A percentile compares a stretch with the other conserved stretches of the same genome.
These are phyloP conservation scores for Anisodus tanguticus DNA, from an alignment of 257 asterid genomes.

Conservation along the genomic window DNA sequence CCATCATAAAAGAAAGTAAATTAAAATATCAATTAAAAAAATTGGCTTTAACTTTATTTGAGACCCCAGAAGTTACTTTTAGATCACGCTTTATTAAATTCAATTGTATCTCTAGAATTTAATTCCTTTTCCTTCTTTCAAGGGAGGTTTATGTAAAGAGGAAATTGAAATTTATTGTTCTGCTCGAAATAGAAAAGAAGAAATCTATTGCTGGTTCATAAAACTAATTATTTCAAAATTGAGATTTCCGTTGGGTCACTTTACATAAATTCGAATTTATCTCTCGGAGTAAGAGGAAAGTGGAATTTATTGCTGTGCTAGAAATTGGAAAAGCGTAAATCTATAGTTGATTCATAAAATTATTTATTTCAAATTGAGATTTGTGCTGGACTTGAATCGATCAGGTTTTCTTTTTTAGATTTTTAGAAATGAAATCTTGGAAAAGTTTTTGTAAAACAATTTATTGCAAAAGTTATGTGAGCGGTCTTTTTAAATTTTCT, in stretches of 20 bases:
- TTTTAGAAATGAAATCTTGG: too few relatives aligned
- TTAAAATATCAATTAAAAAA: background rate
- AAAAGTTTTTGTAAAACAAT: too few relatives aligned
- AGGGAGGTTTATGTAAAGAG: background rate
- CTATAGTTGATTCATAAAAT: too few relatives aligned
- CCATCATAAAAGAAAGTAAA: background rate
- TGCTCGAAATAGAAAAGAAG: background rate
- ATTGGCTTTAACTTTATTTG: background rate
- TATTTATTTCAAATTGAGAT: too few relatives aligned
- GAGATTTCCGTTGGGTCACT: background rate
- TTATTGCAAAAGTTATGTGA: too few relatives aligned
- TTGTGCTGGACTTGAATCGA: too few relatives aligned
- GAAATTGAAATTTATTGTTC: background rate
- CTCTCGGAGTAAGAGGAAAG: background rate
- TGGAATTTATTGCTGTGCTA: background rate
- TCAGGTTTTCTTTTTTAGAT: too few relatives aligned
- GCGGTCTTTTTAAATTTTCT: too few relatives aligned
- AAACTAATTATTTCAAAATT: background rate
- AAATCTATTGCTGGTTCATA: background rate
- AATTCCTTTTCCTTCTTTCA: background rate
- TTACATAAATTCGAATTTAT: background rate
- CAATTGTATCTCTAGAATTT: background rate
- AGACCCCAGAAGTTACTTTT: background rate
- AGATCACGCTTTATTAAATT: background rate
- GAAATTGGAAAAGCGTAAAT: background rate